Evolutionary conservation across 2,329 filamentous ascomycete species (phyloP).

Genomic region (Diplodia mutila): DNA sequence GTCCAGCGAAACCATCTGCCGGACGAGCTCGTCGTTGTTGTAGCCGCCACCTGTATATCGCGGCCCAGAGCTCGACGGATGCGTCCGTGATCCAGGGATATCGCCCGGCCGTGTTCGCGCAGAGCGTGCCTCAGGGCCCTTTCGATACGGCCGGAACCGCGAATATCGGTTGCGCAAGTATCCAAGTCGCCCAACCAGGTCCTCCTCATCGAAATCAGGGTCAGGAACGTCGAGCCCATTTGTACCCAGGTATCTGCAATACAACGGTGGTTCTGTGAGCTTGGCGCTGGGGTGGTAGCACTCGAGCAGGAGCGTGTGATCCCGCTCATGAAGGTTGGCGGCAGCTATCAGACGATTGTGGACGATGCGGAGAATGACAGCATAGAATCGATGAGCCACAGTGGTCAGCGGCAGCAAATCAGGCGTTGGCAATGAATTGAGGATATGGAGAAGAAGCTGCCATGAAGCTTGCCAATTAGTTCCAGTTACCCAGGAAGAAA

Average conservation of each 20-base stretch:
- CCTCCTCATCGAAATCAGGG: slow-evolving; percentile 32
- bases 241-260: slow-evolving; percentile 70
- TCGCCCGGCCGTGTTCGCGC: slow-evolving; percentile 40
- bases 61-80: slow-evolving; percentile 32
- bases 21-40: slow-evolving; percentile 52
- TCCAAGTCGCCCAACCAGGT: slow-evolving; percentile 44
- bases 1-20: slow-evolving; percentile 67
- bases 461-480: not conserved
- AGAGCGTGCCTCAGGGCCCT: slow-evolving; percentile 3
- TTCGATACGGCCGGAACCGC: slow-evolving; percentile 65
- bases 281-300: slow-evolving; percentile 75
- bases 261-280: slow-evolving; percentile 69
- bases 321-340: slow-evolving; percentile 53
- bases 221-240: slow-evolving; percentile 57
- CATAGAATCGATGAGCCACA: slow-evolving; percentile 67
- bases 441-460: slow-evolving; percentile 49
- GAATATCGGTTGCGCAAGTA: slow-evolving; percentile 56
- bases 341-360: slow-evolving; percentile 66
- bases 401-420: slow-evolving; percentile 58
- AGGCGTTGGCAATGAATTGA: slow-evolving; percentile 46
- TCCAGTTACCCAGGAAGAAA: not conserved
- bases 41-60: slow-evolving; percentile 30
- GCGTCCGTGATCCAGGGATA: slow-evolving; percentile 51
- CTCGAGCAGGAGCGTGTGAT: slow-evolving; percentile 73
- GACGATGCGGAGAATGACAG: slow-evolving; percentile 64